Evolutionary conservation across 371 early-diverging fungal genomes (phyloP).

Genomic region (Mucor circinelloides): DNA sequence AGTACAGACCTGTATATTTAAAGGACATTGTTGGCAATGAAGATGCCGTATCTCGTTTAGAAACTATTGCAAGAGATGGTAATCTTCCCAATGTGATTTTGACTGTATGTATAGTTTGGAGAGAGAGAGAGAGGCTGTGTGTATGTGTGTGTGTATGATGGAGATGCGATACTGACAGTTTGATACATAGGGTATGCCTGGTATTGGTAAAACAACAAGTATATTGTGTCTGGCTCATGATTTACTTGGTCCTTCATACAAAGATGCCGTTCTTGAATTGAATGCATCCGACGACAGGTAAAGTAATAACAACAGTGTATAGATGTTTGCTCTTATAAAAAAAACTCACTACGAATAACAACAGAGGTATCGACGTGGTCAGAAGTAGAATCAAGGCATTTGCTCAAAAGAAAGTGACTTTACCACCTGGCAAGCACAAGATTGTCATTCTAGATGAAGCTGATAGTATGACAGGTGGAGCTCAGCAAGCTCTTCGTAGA

Average conservation of each 20-base stretch:
- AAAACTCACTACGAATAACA: not conserved
- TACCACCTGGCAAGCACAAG: slow-evolving; percentile 91
- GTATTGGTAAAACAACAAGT: slow-evolving; percentile 99
- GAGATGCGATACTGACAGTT: not conserved
- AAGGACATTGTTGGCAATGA: slow-evolving; percentile 97
- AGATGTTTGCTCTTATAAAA: not conserved
- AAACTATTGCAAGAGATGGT: slow-evolving; percentile 85
- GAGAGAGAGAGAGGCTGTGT: no score
- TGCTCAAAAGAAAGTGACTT: slow-evolving; percentile 95
- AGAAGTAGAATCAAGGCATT: slow-evolving; percentile 97
- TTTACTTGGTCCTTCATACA: slow-evolving; percentile 80
- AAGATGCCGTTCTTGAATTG: slow-evolving; percentile 92
- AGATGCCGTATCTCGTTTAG: slow-evolving; percentile 88
- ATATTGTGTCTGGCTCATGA: slow-evolving; percentile 91
- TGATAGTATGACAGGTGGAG: slow-evolving; percentile 94
- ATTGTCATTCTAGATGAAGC: slow-evolving; percentile 99
- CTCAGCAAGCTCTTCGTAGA: slow-evolving; percentile 96
- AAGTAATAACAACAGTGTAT: not conserved
- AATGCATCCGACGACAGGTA: slow-evolving; percentile 99
- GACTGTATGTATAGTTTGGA: slow-evolving; percentile 56
- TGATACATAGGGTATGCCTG: slow-evolving; percentile 86
- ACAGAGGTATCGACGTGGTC: slow-evolving; percentile 97
- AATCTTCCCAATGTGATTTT: slow-evolving; percentile 98
- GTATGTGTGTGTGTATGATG: no score
- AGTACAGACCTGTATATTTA: slow-evolving; percentile 90